A percentile compares a stretch with the other conserved stretches of the same genome.
These are phyloP conservation scores for Monosporascus ibericus DNA, from an alignment of 2,329 filamentous ascomycete genomes.

Conservation along the genomic window DNA sequence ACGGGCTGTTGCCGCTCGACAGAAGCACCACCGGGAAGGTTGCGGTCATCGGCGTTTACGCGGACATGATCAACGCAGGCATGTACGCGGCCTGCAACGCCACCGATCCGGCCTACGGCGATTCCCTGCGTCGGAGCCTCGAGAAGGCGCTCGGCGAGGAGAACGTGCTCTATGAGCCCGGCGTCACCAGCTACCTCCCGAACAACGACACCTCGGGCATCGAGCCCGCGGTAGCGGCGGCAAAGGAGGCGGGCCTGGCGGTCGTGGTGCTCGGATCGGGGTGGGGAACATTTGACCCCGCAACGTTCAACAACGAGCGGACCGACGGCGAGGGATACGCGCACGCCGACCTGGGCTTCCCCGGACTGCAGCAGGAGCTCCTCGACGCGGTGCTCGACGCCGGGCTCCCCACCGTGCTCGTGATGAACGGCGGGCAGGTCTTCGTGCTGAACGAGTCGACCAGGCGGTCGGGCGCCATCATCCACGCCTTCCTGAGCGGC, in stretches of 20 bases:
- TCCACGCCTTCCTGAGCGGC: slow-evolving; percentile 58
- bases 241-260: slow-evolving; percentile 22
- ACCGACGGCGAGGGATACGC: slow-evolving; percentile 28
- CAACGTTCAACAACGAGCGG: slow-evolving; percentile 22
- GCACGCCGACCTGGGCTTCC: slow-evolving; percentile 25
- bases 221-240: slow-evolving; percentile 17
- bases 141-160: slow-evolving; percentile 10
- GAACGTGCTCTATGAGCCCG: slow-evolving; percentile 16
- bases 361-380: slow-evolving; percentile 27
- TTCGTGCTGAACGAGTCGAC: slow-evolving; percentile 25
- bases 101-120: slow-evolving; percentile 12
- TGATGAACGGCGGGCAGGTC: slow-evolving; percentile 21
- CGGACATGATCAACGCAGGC: slow-evolving; percentile 12
- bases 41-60: slow-evolving; percentile 12
- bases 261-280: slow-evolving; percentile 24
- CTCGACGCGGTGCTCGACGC: slow-evolving; percentile 26
- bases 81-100: slow-evolving; percentile 10
- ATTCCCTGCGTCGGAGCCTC: slow-evolving; percentile 14
- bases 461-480: slow-evolving; percentile 43
- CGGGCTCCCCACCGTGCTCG: slow-evolving; percentile 21
- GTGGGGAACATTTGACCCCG: slow-evolving; percentile 11
- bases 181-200: slow-evolving; percentile 7
- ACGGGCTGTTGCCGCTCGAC: slow-evolving; percentile 8
- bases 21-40: slow-evolving; percentile 3
- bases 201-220: slow-evolving; percentile 5